Percentiles rank a stretch among this genome's conserved stretches.
Evolutionary conservation across 306 rosid species (phyloP).

Genomic region (Vigna reflexopilosa): DNA sequence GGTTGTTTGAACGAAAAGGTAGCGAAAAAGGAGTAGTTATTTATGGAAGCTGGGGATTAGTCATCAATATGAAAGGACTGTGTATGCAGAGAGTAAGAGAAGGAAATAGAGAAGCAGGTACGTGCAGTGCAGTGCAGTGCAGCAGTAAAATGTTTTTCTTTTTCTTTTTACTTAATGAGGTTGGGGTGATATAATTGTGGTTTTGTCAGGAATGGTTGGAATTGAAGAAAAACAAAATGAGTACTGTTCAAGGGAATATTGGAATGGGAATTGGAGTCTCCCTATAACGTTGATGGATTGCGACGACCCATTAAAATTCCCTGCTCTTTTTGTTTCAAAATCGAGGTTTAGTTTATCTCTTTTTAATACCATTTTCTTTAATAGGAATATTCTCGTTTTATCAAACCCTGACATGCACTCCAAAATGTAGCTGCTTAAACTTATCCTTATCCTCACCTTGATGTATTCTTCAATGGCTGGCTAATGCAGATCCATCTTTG

Average conservation of each 20-base stretch:
- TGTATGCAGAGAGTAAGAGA: slow-evolving; percentile 41
- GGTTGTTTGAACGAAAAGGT: slow-evolving; percentile 56
- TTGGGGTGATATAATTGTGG: slow-evolving; percentile 53
- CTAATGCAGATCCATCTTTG: slow-evolving; percentile 14
- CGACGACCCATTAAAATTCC: slow-evolving; percentile 61
- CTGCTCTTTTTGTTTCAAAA: slow-evolving; percentile 45
- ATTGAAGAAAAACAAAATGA: slow-evolving; percentile 67
- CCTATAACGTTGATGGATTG: slow-evolving; percentile 56
- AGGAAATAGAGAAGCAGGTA: slow-evolving; percentile 2
- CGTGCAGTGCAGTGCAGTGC: slow-evolving; percentile 5
- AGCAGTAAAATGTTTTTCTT: slow-evolving; percentile 2
- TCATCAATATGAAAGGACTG: slow-evolving; percentile 41
- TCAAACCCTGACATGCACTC: slow-evolving; percentile 53
- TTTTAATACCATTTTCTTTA: slow-evolving; percentile 36
- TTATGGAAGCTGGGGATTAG: slow-evolving; percentile 54
- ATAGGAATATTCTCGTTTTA: slow-evolving; percentile 62
- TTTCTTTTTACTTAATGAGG: slow-evolving; percentile 15
- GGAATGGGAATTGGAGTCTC: slow-evolving; percentile 54
- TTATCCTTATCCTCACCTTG: slow-evolving; percentile 29
- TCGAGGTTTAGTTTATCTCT: slow-evolving; percentile 42
- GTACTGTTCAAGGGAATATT: slow-evolving; percentile 65
- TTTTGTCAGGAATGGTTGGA: slow-evolving; percentile 66
- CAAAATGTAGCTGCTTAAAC: slow-evolving; percentile 52
- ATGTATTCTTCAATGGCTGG: slow-evolving; percentile 26
- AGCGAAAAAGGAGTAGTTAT: slow-evolving; percentile 58